Conservation (phyloP, 495 filamentous ascomycete genomes). For the Pyrenula massariospora region DNA sequence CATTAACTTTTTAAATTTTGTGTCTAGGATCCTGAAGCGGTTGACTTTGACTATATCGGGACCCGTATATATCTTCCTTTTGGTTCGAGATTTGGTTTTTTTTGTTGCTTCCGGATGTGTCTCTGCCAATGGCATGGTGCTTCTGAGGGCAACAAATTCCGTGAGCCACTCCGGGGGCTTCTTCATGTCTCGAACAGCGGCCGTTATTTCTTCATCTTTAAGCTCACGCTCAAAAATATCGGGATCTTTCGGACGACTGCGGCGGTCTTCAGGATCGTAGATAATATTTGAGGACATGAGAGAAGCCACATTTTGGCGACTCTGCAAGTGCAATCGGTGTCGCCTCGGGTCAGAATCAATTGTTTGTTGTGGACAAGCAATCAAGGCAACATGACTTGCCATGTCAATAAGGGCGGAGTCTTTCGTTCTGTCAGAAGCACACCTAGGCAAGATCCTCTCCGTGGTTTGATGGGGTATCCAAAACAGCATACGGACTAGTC, state of each 20-base stretch:
- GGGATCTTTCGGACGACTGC: neutral
- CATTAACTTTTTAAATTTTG: neutral
- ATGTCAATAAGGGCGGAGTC: slow-evolving; percentile 44
- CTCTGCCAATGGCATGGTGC: neutral
- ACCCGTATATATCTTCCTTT: too few relatives aligned
- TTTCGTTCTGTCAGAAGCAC: slow-evolving; percentile 36
- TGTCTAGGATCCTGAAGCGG: neutral
- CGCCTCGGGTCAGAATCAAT: slow-evolving; percentile 12
- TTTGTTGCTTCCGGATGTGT: neutral
- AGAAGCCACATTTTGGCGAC: slow-evolving; percentile 23
- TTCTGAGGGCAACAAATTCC: neutral
- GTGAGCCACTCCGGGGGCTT: neutral
- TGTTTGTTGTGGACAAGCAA: slow-evolving; percentile 21
- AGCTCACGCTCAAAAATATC: neutral
- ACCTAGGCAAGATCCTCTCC: slow-evolving; percentile 35
- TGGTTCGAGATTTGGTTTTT: neutral
- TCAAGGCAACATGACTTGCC: slow-evolving; percentile 31
- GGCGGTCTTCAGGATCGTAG: neutral
- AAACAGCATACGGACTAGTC: slow-evolving; percentile 60
- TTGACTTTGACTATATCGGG: neutral
- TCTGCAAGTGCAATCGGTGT: slow-evolving; percentile 16
- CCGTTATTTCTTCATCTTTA: neutral
- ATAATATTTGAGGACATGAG: slow-evolving; percentile 12
- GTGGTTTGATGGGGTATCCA: slow-evolving; percentile 44
- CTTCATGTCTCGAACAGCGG: neutral